phyloP scores from a whole-genome alignment of 2,329 filamentous ascomycete genomes.

The Lachnellula subtilissima region DNA sequence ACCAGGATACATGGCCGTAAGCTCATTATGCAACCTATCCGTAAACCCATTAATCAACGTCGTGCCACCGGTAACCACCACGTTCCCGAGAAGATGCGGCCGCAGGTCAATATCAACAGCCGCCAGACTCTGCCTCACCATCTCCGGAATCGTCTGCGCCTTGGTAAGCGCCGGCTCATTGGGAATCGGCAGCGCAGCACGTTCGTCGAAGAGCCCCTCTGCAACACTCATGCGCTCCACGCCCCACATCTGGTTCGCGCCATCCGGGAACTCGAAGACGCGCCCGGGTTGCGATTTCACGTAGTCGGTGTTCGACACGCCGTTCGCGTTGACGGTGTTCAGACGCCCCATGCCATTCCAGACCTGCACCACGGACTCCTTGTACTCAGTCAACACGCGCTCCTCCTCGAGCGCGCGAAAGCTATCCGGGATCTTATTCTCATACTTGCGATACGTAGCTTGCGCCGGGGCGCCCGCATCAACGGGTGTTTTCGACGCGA shows the following conservation, averaged over 20 bases:
- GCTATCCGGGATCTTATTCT: slow-evolving; percentile 56
- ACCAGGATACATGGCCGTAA: slow-evolving; percentile 76
- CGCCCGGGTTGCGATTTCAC: slow-evolving; percentile 70
- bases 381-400: slow-evolving; percentile 89
- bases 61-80: slow-evolving; percentile 87
- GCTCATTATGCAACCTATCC: slow-evolving; percentile 81
- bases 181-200: slow-evolving; percentile 56
- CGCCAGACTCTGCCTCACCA: slow-evolving; percentile 72
- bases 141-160: slow-evolving; percentile 74
- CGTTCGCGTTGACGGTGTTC: slow-evolving; percentile 41
- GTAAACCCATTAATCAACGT: slow-evolving; percentile 88
- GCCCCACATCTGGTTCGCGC: slow-evolving; percentile 92
- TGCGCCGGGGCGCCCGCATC: slow-evolving; percentile 79
- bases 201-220: slow-evolving; percentile 88
- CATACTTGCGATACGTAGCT: slow-evolving; percentile 67
- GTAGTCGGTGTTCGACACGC: slow-evolving; percentile 67
- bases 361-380: slow-evolving; percentile 92
- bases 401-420: slow-evolving; percentile 87
- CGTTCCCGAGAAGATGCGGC: slow-evolving; percentile 76
- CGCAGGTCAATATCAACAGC: slow-evolving; percentile 87
- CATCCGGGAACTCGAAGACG: slow-evolving; percentile 95
- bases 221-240: slow-evolving; percentile 79
- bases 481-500: slow-evolving; percentile 82
- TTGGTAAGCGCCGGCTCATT: slow-evolving; percentile 50
- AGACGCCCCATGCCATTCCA: slow-evolving; percentile 79